Conservation (phyloP, 306 rosid genomes). For the Betula pendula region DNA sequence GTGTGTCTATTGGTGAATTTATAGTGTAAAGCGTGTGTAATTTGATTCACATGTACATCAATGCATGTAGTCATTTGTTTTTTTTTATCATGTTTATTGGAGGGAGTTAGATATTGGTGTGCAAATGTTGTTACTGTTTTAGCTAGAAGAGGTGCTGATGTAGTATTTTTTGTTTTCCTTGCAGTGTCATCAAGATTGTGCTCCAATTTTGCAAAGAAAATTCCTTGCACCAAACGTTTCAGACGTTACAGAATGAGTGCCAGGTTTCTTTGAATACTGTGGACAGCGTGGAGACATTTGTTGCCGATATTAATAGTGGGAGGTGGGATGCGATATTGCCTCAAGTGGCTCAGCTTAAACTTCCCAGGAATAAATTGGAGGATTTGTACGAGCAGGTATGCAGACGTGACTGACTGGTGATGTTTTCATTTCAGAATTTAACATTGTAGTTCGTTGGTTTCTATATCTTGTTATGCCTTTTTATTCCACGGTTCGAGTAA, state of each 20-base stretch:
- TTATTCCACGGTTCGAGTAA: not conserved
- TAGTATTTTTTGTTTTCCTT: not conserved
- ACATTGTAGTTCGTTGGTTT: not conserved
- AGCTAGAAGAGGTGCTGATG: not conserved
- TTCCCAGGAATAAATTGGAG: conserved; percentile 89
- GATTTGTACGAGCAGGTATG: conserved; percentile 96
- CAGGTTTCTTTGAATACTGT: conserved; percentile 96
- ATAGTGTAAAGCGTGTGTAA: not conserved
- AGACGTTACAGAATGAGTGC: conserved; percentile 90
- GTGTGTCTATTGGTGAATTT: not conserved
- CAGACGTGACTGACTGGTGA: not conserved
- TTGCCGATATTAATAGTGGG: conserved; percentile 90
- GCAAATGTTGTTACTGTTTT: not conserved
- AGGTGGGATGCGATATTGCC: conserved; percentile 98
- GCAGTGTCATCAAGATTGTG: conserved; percentile 94
- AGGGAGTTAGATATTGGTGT: not conserved
- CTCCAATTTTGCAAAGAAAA: conserved; percentile 98
- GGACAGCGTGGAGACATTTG: conserved; percentile 91
- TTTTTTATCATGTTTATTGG: not conserved
- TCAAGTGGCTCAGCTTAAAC: conserved; percentile 95
- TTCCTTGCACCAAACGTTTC: conserved; percentile 87
- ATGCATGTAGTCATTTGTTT: not conserved
- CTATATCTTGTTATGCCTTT: not conserved
- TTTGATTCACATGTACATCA: not conserved
- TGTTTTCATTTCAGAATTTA: not conserved